These are phyloP conservation scores for Carex myosuroides DNA, from an alignment of 176 grass and related monocot species.

Conservation along the genomic window DNA sequence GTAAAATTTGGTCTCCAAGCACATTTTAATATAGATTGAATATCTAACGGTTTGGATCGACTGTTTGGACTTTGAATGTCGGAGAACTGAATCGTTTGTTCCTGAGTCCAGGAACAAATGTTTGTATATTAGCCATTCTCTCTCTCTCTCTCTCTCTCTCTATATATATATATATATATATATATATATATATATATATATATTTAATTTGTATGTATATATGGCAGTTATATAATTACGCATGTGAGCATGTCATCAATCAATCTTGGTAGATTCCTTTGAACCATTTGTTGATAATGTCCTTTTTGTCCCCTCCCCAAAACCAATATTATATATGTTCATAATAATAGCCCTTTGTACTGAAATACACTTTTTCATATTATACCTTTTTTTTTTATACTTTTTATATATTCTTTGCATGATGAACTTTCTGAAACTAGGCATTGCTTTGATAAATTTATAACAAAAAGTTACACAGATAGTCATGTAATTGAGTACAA, in stretches of 20 bases:
- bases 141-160: no score
- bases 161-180: no score
- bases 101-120: no score
- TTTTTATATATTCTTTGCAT: background rate
- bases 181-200: no score
- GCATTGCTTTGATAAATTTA: background rate
- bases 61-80: no score
- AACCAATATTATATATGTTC: background rate
- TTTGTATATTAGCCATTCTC: no score
- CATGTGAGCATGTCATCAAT: background rate
- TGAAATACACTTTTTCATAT: background rate
- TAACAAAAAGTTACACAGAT: background rate
- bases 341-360: background rate
- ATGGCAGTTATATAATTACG: background rate
- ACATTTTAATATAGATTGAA: no score
- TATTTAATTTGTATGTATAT: background rate
- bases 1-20: no score
- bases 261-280: conserved; percentile 4
- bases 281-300: background rate
- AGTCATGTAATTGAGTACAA: background rate
- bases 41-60: no score
- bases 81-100: no score
- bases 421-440: background rate
- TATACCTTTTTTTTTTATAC: background rate
- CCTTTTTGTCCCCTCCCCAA: background rate